A percentile compares a stretch with the other conserved stretches of the same genome.
Evolutionary conservation across 73 alveolate species (phyloP).

Genomic region (Diophrys sp.): DNA sequence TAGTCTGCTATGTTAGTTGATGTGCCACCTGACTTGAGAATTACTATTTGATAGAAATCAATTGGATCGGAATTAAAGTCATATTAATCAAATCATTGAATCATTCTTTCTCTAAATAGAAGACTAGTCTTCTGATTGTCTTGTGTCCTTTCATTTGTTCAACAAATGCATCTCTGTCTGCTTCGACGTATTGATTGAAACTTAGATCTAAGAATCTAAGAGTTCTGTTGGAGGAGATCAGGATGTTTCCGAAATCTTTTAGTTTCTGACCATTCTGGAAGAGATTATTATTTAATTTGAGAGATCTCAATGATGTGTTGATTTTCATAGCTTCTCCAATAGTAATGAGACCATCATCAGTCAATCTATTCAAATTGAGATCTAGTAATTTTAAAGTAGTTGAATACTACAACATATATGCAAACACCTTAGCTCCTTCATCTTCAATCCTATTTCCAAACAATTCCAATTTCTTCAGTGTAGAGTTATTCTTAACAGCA

Average conservation of each 20-base stretch:
- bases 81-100: too few relatives aligned
- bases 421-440: conserved; percentile 2
- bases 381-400: neutral
- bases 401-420: neutral
- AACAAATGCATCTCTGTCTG: neutral
- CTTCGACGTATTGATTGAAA: neutral
- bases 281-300: neutral
- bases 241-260: neutral
- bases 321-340: neutral
- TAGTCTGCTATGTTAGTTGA: too few relatives aligned
- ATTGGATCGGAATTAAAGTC: conserved; percentile 2
- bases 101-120: neutral
- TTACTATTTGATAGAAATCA: neutral
- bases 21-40: neutral
- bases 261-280: neutral
- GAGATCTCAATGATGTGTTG: neutral
- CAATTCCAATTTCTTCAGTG: neutral
- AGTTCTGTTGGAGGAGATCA: neutral
- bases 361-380: neutral
- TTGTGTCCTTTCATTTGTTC: neutral
- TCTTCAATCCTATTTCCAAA: conserved; percentile 12
- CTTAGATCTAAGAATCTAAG: neutral
- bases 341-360: neutral
- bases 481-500: neutral
- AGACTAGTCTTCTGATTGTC: neutral